phyloP scores from a whole-genome alignment of 257 asterid species.

The Gentiana straminea region DNA sequence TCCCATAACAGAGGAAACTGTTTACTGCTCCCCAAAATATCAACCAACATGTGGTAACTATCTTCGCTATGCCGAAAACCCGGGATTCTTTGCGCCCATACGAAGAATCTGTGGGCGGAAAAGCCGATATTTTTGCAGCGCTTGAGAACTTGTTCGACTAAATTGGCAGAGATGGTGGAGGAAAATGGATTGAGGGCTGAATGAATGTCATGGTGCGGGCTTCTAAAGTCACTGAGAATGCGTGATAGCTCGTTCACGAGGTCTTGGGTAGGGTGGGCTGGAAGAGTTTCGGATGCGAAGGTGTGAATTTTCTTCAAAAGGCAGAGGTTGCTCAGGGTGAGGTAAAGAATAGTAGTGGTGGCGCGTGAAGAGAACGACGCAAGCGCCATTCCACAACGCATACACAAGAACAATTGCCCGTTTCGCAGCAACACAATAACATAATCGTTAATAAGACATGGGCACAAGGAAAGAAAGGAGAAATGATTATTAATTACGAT shows the following conservation, averaged over 20 bases:
- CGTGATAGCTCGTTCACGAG: conserved; percentile 71
- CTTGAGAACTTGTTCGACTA: conserved; percentile 74
- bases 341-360: background rate
- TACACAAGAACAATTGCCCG: too few species aligned
- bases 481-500: too few species aligned
- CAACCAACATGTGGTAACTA: conserved; percentile 60
- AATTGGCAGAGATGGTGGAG: conserved; percentile 25
- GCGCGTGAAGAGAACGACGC: background rate
- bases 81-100: conserved; percentile 60
- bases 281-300: conserved; percentile 2
- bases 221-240: conserved; percentile 67
- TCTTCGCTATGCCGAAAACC: conserved; percentile 55
- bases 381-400: conserved; percentile 5
- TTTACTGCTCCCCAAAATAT: conserved; percentile 63
- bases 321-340: conserved; percentile 1
- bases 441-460: too few species aligned
- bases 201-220: conserved; percentile 77
- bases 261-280: conserved; percentile 26
- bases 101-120: conserved; percentile 86
- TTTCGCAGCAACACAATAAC: too few species aligned
- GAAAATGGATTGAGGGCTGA: conserved; percentile 67
- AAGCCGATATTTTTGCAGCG: conserved; percentile 77
- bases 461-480: too few species aligned
- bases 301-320: background rate
- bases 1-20: conserved; percentile 88